Base-by-base conservation (phyloP, 768 basidiomycete genomes). In the Serendipita sp. region DNA sequence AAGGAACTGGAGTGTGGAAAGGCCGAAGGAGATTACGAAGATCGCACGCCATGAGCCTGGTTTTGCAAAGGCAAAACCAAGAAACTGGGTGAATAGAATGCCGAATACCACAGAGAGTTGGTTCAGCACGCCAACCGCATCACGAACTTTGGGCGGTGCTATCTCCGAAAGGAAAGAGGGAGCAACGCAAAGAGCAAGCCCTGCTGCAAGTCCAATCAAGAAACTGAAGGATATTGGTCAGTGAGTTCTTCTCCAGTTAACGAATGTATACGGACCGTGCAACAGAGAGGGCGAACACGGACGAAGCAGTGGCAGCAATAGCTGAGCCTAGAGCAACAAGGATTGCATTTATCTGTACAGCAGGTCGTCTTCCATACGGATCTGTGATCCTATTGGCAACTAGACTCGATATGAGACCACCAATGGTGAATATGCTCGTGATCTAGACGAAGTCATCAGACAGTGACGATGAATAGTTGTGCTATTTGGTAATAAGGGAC, bases 131-230 rank as follows among this genome's bases (percentile, higher is more conserved):
- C 88, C 90, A 66, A 92, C 76, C 64, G 76, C 85, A 18, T 87
- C 88, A 67, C 82, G 85, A 64, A 91, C 86, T 52, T 80, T 79
- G 2, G 81, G 74, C 0, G 92, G 93, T 0, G 91, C 83, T 11
- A 95, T 85, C 72, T 93, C 90, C 3, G 87, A 79, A n/a, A 95
- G 77, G 73, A 83, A 93, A 40, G 93, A 79, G 8, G 93, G 93
- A 2, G 83, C 82, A n/a, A 90, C 82, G 67, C 87, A 88, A 4
- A 90, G 72, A 40, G 86, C 86, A 64, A 88, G 70, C 44, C 88
- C 87, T 45, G 86, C 81, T 33, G 83, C 84, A 16, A 85, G 68
- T n/a, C 89, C 86, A 8, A 84, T 80, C 36, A 88, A 69, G 64
- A 84, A 76, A 69, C 86, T 87, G 67, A 16, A n/a, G 1, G 44